Conservation (phyloP, 2,329 filamentous ascomycete species). For the Pestalotiopsis fici region DNA sequence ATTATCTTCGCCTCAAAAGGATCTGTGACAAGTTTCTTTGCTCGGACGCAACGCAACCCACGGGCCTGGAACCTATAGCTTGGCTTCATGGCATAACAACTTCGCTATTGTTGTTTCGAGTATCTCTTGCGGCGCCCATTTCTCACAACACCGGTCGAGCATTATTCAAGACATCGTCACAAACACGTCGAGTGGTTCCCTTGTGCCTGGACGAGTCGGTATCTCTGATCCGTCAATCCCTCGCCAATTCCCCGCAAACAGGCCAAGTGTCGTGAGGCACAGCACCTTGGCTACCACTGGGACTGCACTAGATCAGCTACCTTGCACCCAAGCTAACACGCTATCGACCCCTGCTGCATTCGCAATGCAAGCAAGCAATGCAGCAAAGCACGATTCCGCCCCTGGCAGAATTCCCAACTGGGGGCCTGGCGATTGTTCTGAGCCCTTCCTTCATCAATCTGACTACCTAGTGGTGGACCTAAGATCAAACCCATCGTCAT, state of each 20-base stretch:
- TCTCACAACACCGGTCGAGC: neutral
- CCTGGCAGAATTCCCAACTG: neutral
- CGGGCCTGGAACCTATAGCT: too few relatives aligned
- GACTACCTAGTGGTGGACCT: conserved; percentile 2
- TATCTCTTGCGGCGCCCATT: neutral
- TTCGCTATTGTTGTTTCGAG: too few relatives aligned
- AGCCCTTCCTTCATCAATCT: conserved; percentile 6
- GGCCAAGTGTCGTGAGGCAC: conserved; percentile 5
- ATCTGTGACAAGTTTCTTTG: neutral
- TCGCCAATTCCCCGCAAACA: conserved; percentile 5
- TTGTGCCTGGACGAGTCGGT: neutral
- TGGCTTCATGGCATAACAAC: too few relatives aligned
- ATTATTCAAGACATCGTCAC: neutral
- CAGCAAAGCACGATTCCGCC: neutral
- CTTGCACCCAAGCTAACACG: neutral
- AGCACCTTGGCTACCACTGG: neutral
- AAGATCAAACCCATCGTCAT: conserved; percentile 3
- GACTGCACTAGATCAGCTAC: neutral
- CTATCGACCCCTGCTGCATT: conserved; percentile 6
- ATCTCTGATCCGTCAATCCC: neutral
- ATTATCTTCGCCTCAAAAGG: neutral
- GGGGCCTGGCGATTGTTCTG: neutral
- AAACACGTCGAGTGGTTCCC: neutral
- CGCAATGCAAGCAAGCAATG: conserved; percentile 12
- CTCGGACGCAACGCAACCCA: neutral